Conservation (phyloP, 2,329 filamentous ascomycete species). For the Arthrobotrys sphaeroides region DNA sequence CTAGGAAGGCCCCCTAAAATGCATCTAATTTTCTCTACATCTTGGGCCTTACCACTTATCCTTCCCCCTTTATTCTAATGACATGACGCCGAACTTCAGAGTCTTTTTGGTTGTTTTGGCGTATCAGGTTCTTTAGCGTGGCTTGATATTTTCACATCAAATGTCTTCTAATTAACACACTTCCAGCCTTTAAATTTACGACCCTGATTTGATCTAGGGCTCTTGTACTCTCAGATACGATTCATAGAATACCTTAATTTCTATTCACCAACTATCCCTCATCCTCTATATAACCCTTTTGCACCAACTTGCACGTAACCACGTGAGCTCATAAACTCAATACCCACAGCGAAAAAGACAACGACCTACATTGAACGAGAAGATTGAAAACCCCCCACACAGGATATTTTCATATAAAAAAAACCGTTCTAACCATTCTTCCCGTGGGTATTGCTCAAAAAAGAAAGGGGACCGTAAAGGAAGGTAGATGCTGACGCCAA, state of each 20-base stretch:
- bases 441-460: slow-evolving; percentile 7
- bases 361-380: background rate
- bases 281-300: slow-evolving; percentile 13
- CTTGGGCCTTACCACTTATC: background rate
- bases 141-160: background rate
- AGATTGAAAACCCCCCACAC: background rate
- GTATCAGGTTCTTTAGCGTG: background rate
- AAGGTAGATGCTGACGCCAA: slow-evolving; percentile 1
- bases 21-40: background rate
- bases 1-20: background rate
- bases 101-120: background rate
- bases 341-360: background rate
- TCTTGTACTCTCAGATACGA: background rate
- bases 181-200: background rate
- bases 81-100: background rate
- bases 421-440: slow-evolving; percentile 3
- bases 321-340: background rate
- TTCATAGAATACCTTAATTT: background rate
- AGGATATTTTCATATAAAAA: too few species aligned
- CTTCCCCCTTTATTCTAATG: background rate
- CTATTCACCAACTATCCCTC: background rate
- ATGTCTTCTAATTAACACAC: background rate
- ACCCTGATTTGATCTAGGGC: background rate
- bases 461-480: background rate
- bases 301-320: background rate